phyloP scores from a whole-genome alignment of 2,329 filamentous ascomycete species.

The Xylariaceae sp. region DNA sequence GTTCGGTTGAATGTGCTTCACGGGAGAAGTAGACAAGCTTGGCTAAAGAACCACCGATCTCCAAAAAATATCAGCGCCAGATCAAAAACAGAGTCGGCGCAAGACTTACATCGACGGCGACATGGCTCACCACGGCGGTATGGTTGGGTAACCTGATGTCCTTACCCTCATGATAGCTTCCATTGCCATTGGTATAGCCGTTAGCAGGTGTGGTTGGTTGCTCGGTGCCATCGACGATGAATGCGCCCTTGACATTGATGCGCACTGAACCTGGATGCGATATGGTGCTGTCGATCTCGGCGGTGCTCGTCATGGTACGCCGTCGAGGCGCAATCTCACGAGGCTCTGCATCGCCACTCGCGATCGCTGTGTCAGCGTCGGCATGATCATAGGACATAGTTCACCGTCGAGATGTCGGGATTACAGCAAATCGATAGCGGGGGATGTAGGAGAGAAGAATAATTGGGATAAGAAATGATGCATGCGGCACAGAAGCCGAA shows the following conservation, averaged over 20 bases:
- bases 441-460: not conserved
- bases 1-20: conserved; percentile 78
- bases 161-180: conserved; percentile 72
- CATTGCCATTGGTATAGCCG: conserved; percentile 39
- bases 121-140: conserved; percentile 92
- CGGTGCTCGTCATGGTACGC: conserved; percentile 55
- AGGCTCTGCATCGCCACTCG: conserved; percentile 24
- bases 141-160: conserved; percentile 98
- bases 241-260: conserved; percentile 96
- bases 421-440: not conserved
- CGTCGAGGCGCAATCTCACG: conserved; percentile 36
- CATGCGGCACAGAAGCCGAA: conserved; percentile 27
- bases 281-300: conserved; percentile 67
- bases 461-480: too few species aligned
- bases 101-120: conserved; percentile 86
- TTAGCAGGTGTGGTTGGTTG: conserved; percentile 57
- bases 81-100: conserved; percentile 25
- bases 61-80: conserved; percentile 3
- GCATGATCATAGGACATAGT: conserved; percentile 18
- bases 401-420: not conserved
- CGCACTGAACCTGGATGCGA: conserved; percentile 75
- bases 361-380: conserved; percentile 31
- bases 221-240: conserved; percentile 89
- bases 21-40: conserved; percentile 98
- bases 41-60: conserved; percentile 95